These are phyloP conservation scores for Coemansia reversa DNA, from an alignment of 192 early-diverging fungal genomes.

Conservation along the genomic window DNA sequence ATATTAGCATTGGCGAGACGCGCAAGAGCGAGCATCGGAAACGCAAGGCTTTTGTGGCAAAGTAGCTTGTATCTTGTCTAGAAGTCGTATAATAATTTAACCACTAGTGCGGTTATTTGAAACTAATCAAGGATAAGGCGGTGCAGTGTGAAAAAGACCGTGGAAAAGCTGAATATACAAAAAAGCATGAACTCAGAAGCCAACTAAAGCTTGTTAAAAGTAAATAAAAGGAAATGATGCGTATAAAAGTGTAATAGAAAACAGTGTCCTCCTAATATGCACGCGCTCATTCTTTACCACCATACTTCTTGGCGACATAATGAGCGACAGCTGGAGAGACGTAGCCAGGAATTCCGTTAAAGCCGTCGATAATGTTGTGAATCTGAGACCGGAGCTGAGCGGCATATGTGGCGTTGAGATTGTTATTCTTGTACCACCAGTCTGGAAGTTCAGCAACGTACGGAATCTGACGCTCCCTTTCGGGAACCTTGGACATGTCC, in stretches of 20 bases:
- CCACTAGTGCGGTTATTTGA: neutral
- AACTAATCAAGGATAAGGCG: neutral
- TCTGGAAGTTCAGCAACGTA: slow-evolving; percentile 39
- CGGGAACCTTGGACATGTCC: slow-evolving; percentile 45
- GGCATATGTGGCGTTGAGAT: slow-evolving; percentile 52
- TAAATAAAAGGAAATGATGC: neutral
- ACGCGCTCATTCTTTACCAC: slow-evolving; percentile 3
- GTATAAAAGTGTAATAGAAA: slow-evolving; percentile 1
- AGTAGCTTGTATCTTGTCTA: slow-evolving; percentile 11
- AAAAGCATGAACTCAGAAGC: neutral
- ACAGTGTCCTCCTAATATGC: neutral
- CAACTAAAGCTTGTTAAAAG: slow-evolving; percentile 2
- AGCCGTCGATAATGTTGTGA: slow-evolving; percentile 50
- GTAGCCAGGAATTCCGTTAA: slow-evolving; percentile 49
- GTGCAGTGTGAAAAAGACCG: neutral
- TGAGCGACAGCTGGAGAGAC: slow-evolving; percentile 48
- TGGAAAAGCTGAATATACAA: neutral
- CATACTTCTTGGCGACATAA: slow-evolving; percentile 52
- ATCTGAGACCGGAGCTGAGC: slow-evolving; percentile 43
- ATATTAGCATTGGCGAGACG: slow-evolving; percentile 52
- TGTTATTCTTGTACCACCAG: slow-evolving; percentile 49
- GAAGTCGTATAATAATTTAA: neutral
- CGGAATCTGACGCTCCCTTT: slow-evolving; percentile 48
- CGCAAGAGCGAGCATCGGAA: slow-evolving; percentile 51
- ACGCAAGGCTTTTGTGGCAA: slow-evolving; percentile 44